phyloP scores from a whole-genome alignment of 2,329 filamentous ascomycete species.

The Botrytis fragariae region DNA sequence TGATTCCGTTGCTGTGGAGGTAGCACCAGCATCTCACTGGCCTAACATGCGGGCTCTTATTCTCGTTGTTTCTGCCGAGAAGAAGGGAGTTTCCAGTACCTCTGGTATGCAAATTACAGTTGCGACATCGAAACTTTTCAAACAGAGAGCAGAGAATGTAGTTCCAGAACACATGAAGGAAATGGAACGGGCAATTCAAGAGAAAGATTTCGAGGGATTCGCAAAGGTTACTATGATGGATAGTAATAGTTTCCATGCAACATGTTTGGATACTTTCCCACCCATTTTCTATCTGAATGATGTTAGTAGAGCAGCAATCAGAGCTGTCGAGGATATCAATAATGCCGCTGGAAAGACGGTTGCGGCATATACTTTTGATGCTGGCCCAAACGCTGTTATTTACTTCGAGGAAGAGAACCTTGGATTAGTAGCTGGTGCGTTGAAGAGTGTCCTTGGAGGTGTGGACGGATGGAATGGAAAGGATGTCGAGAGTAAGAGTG shows the following conservation, averaged over 20 bases:
- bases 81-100: conserved; percentile 92
- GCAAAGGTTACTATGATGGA: conserved; percentile 93
- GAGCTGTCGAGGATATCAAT: conserved; percentile 88
- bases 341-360: conserved; percentile 71
- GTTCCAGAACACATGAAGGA: conserved; percentile 79
- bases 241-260: conserved; percentile 95
- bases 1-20: conserved; percentile 84
- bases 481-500: conserved; percentile 50
- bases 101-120: conserved; percentile 98
- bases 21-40: conserved; percentile 89
- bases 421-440: conserved; percentile 69
- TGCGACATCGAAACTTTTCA: conserved; percentile 83
- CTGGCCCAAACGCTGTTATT: conserved; percentile 92
- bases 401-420: conserved; percentile 87
- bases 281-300: conserved; percentile 99
- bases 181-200: conserved; percentile 79
- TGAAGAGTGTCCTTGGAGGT: conserved; percentile 63
- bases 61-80: conserved; percentile 86
- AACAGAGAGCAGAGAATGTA: conserved; percentile 68
- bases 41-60: conserved; percentile 90
- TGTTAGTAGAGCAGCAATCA: conserved; percentile 79
- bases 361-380: conserved; percentile 96
- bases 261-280: conserved; percentile 90
- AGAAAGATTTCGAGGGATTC: conserved; percentile 80
- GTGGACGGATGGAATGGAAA: conserved; percentile 71